phyloP scores from a whole-genome alignment of 345 rosid genomes.

The Alliaria petiolata region DNA sequence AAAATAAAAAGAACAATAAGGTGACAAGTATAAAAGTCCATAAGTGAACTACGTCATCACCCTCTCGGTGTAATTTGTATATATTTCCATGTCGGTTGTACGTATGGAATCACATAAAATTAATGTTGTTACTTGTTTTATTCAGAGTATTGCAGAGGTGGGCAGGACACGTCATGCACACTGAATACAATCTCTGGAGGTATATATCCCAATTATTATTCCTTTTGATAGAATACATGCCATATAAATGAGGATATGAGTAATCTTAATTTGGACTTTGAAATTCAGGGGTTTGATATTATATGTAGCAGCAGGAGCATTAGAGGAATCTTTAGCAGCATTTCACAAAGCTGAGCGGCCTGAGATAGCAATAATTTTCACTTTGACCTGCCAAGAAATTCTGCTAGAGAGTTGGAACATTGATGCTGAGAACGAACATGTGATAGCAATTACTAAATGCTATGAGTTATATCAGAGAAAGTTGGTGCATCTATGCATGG shows the following conservation, averaged over 20 bases:
- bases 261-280: not conserved
- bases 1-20: not conserved
- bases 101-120: not conserved
- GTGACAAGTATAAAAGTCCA: too few relatives aligned
- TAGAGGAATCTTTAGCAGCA: conserved; percentile 70
- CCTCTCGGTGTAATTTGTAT: too few relatives aligned
- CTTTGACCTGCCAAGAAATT: conserved; percentile 68
- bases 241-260: not conserved
- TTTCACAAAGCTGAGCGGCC: conserved; percentile 67
- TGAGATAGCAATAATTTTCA: conserved; percentile 76
- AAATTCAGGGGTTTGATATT: conserved; percentile 65
- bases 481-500: conserved; percentile 82
- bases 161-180: conserved; percentile 67
- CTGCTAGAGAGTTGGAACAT: conserved; percentile 37
- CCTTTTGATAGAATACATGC: not conserved
- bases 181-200: conserved; percentile 92
- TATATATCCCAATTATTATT: conserved; percentile 13
- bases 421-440: conserved; percentile 50
- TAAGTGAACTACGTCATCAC: too few relatives aligned
- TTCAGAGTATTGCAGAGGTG: conserved; percentile 74
- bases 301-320: conserved; percentile 74
- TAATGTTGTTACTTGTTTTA: not conserved
- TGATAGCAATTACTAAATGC: conserved; percentile 55
- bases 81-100: too few relatives aligned
- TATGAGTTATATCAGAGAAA: conserved; percentile 70